Evolutionary conservation across 1,284 basidiomycete species (phyloP), one percentile per base, ranked within the genome.

Genomic region (Porodaedalea pini): DNA sequence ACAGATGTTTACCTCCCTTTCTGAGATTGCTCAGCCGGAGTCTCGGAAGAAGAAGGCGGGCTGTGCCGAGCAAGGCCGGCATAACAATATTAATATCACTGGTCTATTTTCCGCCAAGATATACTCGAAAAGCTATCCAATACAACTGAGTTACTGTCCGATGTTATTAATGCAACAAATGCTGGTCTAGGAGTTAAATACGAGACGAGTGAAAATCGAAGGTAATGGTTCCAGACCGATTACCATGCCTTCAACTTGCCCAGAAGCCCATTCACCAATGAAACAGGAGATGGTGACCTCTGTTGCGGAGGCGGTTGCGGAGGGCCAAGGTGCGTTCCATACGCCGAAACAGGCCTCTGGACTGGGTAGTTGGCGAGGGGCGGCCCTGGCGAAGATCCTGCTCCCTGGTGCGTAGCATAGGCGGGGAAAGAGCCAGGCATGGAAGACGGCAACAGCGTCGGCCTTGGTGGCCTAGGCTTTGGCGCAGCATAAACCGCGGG

Each of bases 401-500:
- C 17, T 2, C 48, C 45, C 3, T 41, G 51, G 32, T 59, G 45
- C 7, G 34, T 13, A 1, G 51, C 11, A 27, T 53, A 29, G 3
- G 36, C 6, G 15, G 55, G 27, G 23, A 51, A 51, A 1, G 39
- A 8, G 7, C 29, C 36, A 11, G 36, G 19, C 7, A 25, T 25
- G 8, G 44, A 11, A 10, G 34, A 27, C 13, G 51, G 55, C 23
- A 57, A 39, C 10, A 45, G 19, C 4, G 52, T 34, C 25, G 23
- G 19, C 47, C 40, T 56, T n/a, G 65, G 62, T 6, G 54, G 56
- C 6, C 57, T 44, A 3, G 71, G 68, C 4, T 69, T 69, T 3
- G 73, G 71, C 10, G 73, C 70, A 25, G 66, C 62, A 59, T 77
- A 77, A 19, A 75, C 72, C n/a, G 59, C 53, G 13, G 75, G 75